These are phyloP conservation scores for Jackrogersella minutella DNA, from an alignment of 495 filamentous ascomycete species.

Conservation along the genomic window DNA sequence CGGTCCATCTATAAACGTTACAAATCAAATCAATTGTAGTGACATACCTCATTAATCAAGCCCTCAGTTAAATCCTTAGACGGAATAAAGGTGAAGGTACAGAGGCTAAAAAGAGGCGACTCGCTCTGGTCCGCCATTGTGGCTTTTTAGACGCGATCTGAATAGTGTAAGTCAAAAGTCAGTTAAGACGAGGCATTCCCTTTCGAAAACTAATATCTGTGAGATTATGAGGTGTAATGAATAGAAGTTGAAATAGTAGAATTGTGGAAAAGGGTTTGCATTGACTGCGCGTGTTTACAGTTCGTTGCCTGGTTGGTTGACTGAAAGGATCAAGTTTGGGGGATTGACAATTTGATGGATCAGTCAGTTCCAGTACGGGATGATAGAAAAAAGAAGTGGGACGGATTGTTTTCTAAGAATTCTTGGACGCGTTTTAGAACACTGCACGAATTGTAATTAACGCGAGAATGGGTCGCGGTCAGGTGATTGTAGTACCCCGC, in stretches of 20 bases:
- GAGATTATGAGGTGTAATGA: not conserved
- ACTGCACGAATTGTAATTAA: conserved; percentile 39
- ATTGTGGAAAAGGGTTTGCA: not conserved
- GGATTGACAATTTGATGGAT: conserved; percentile 26
- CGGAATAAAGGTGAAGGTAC: conserved; percentile 55
- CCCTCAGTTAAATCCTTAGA: conserved; percentile 53
- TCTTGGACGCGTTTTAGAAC: conserved; percentile 30
- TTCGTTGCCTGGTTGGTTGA: conserved; percentile 4
- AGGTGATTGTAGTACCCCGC: conserved; percentile 23
- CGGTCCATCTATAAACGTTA: not conserved
- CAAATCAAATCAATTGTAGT: not conserved
- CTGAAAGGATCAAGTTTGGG: not conserved
- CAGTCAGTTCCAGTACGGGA: not conserved
- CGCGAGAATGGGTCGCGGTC: conserved; percentile 38
- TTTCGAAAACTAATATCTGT: not conserved
- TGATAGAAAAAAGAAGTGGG: conserved; percentile 23
- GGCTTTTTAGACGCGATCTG: conserved; percentile 16
- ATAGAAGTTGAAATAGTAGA: not conserved
- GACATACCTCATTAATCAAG: conserved; percentile 56
- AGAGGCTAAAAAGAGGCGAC: conserved; percentile 47
- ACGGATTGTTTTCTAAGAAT: conserved; percentile 32
- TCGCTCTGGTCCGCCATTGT: conserved; percentile 53
- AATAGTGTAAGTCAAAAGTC: not conserved
- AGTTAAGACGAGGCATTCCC: conserved; percentile 16
- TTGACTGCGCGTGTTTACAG: not conserved